Conservation (phyloP, 2,329 filamentous ascomycete species). For the Blastomyces silverae region DNA sequence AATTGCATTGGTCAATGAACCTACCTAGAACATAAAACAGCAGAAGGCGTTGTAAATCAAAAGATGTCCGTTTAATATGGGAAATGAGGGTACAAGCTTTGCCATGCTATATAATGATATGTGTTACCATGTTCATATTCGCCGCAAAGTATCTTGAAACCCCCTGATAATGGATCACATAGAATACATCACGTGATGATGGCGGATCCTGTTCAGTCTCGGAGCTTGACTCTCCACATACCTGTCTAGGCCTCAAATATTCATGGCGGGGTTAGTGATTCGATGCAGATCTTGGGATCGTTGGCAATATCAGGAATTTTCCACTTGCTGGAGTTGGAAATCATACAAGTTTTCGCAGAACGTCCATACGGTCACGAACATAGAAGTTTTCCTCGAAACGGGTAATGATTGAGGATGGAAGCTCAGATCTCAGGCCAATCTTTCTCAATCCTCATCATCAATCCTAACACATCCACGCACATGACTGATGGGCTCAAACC, state of each 20-base stretch:
- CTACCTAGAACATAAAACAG: neutral
- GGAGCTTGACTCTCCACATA: neutral
- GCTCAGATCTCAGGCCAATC: neutral
- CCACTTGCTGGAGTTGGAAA: neutral
- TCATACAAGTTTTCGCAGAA: neutral
- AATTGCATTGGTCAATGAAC: neutral
- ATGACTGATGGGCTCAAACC: constrained; percentile 42
- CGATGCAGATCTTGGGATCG: neutral
- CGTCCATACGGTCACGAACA: neutral
- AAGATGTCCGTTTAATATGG: neutral
- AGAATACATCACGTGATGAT: neutral
- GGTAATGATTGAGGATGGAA: neutral
- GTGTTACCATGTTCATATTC: neutral
- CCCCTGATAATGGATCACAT: too few species aligned
- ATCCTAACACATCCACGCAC: constrained; percentile 41
- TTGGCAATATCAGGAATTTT: neutral
- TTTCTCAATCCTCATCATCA: constrained; percentile 39
- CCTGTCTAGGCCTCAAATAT: neutral
- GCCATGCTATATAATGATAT: neutral
- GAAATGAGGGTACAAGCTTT: neutral
- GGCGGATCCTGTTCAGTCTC: neutral
- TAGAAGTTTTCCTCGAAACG: neutral
- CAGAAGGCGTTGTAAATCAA: neutral
- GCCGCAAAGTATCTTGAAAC: neutral
- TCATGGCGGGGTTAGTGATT: neutral